phyloP scores from a whole-genome alignment of 345 rosid species.

The Erodium maritimum region DNA sequence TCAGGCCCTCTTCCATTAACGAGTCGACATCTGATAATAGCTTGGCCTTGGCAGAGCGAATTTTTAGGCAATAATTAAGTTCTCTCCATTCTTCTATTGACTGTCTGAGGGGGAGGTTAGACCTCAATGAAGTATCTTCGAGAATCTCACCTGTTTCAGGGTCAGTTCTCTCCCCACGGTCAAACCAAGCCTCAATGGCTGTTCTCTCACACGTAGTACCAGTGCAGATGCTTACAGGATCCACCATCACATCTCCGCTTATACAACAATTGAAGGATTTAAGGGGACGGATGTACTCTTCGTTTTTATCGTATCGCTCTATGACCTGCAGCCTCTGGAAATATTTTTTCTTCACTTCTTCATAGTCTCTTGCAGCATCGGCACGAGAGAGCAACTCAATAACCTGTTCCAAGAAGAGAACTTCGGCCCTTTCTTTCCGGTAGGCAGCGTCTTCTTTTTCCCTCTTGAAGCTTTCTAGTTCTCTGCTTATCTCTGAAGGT shows the following conservation, averaged over 20 bases:
- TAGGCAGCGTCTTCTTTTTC: constrained; percentile 56
- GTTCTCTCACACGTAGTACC: constrained; percentile 69
- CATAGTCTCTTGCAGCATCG: constrained; percentile 55
- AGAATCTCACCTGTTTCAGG: constrained; percentile 50
- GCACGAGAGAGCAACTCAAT: constrained; percentile 62
- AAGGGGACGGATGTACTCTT: constrained; percentile 41
- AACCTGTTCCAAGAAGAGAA: constrained; percentile 54
- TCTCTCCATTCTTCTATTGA: constrained; percentile 73
- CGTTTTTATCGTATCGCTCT: constrained; percentile 30
- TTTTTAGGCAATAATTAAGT: constrained; percentile 49
- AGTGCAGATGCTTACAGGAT: constrained; percentile 66
- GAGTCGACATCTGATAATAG: constrained; percentile 33
- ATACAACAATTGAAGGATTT: constrained; percentile 39
- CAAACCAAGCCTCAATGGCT: constrained; percentile 44
- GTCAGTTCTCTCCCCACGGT: constrained; percentile 32
- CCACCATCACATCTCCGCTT: constrained; percentile 37
- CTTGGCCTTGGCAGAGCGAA: constrained; percentile 39
- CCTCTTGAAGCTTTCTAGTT: constrained; percentile 46
- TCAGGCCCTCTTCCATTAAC: constrained; percentile 29
- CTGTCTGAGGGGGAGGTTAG: constrained; percentile 45
- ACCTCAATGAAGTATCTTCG: constrained; percentile 43
- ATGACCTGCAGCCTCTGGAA: constrained; percentile 34
- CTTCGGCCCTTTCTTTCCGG: constrained; percentile 54
- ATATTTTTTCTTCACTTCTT: constrained; percentile 41
- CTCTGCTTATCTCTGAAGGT: constrained; percentile 54